phyloP scores from a whole-genome alignment of 2,329 filamentous ascomycete species.

The Pseudocercospora musae region DNA sequence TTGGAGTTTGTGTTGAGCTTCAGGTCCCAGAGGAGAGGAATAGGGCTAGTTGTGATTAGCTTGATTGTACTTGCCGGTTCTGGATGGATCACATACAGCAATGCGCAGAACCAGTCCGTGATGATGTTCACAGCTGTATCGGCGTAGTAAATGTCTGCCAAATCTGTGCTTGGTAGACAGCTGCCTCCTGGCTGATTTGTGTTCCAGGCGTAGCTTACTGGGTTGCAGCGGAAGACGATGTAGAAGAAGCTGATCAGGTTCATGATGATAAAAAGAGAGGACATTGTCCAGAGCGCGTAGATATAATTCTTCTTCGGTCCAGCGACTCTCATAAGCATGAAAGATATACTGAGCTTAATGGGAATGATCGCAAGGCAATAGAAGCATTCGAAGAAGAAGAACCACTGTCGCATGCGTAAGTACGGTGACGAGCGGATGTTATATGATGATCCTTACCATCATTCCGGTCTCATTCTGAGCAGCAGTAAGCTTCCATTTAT shows the following conservation, averaged over 20 bases:
- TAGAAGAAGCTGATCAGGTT: conserved; percentile 45
- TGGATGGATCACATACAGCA: conserved; percentile 26
- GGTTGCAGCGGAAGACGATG: conserved; percentile 38
- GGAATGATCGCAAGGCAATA: conserved; percentile 38
- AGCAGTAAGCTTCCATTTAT: conserved; percentile 25
- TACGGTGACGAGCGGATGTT: neutral
- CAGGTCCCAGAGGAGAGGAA: conserved; percentile 44
- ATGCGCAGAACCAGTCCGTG: conserved; percentile 38
- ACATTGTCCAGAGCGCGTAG: conserved; percentile 32
- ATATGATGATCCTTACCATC: conserved; percentile 19
- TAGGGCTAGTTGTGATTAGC: conserved; percentile 29
- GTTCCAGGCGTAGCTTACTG: conserved; percentile 34
- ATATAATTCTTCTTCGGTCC: conserved; percentile 29
- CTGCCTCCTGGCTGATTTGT: conserved; percentile 27
- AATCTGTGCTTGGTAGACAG: conserved; percentile 28
- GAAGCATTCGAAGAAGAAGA: conserved; percentile 39
- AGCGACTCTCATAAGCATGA: conserved; percentile 38
- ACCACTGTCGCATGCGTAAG: conserved; percentile 30
- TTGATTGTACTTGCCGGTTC: too few relatives aligned
- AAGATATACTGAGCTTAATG: conserved; percentile 38
- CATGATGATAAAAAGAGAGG: conserved; percentile 32
- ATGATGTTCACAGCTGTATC: conserved; percentile 38
- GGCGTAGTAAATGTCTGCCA: conserved; percentile 37
- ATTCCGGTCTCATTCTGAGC: conserved; percentile 22
- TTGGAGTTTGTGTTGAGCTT: conserved; percentile 43